A percentile compares a stretch with the other conserved stretches of the same genome.
These are phyloP conservation scores for Glomus cerebriforme DNA, from an alignment of 192 early-diverging fungal genomes.

Conservation along the genomic window DNA sequence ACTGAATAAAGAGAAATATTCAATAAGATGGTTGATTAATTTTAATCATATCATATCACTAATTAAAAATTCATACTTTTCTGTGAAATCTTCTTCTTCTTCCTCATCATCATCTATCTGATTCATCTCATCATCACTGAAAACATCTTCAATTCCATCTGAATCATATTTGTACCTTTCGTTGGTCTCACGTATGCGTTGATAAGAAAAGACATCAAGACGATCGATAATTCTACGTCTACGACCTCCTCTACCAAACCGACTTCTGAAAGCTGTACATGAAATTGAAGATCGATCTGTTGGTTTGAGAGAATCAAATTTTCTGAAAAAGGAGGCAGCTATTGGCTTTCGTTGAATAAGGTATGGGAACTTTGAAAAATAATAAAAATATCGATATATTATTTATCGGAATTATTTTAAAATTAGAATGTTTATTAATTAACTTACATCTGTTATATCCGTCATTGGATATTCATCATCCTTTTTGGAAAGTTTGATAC, in stretches of 20 bases:
- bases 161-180: slow-evolving; percentile 19
- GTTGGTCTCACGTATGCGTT: background rate
- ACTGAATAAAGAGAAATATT: background rate
- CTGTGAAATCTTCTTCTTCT: background rate
- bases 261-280: slow-evolving; percentile 49
- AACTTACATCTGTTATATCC: slow-evolving; percentile 4
- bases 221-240: slow-evolving; percentile 65
- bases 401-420: background rate
- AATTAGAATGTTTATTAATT: background rate
- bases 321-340: background rate
- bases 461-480: slow-evolving; percentile 36
- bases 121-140: slow-evolving; percentile 20
- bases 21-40: too few species aligned
- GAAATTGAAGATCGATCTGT: too few species aligned
- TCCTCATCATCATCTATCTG: background rate
- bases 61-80: background rate
- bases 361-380: background rate
- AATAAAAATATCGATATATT: background rate
- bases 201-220: slow-evolving; percentile 9
- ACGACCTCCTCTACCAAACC: slow-evolving; percentile 80
- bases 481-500: slow-evolving; percentile 48
- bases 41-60: background rate
- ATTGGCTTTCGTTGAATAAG: background rate
- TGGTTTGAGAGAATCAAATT: background rate
- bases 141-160: slow-evolving; percentile 23